Percentiles rank a stretch among this genome's conserved stretches.
phyloP scores from a whole-genome alignment of 768 basidiomycete genomes.

The Termitomyces sp. region DNA sequence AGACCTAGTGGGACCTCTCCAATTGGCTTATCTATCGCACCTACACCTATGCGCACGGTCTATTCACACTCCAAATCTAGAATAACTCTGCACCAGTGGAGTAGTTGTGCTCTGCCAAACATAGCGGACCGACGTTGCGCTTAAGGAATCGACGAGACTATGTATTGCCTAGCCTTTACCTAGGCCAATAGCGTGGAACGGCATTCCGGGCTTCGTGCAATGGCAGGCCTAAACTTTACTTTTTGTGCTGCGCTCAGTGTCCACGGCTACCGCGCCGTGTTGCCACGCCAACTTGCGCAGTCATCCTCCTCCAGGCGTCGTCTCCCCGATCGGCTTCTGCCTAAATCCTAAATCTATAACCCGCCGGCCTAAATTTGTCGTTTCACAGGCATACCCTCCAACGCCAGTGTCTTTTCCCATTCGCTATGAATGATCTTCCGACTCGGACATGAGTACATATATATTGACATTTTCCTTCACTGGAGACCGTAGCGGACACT shows the following conservation, averaged over 20 bases:
- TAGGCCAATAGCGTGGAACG: background rate
- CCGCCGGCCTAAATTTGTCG: background rate
- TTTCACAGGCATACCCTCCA: background rate
- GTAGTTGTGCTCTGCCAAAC: background rate
- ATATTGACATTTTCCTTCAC: background rate
- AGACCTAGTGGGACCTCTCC: background rate
- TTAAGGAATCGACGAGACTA: background rate
- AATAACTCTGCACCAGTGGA: background rate
- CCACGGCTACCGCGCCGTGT: background rate
- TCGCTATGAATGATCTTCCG: background rate
- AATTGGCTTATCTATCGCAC: background rate
- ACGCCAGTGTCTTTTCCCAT: background rate
- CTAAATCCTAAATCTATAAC: background rate
- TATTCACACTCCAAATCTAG: background rate
- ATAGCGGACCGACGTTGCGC: background rate
- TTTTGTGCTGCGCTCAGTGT: background rate
- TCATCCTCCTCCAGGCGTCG: background rate
- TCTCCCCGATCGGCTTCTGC: background rate
- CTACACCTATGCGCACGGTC: background rate
- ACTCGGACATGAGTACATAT: background rate
- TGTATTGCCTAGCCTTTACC: background rate
- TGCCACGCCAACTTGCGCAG: constrained; percentile 2
- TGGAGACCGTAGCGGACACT: background rate
- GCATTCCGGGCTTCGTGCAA: background rate
- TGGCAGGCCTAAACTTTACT: background rate